A percentile compares a stretch with the other conserved stretches of the same genome.
phyloP scores from a whole-genome alignment of 1,284 basidiomycete species.

The Malassezia dermatis region DNA sequence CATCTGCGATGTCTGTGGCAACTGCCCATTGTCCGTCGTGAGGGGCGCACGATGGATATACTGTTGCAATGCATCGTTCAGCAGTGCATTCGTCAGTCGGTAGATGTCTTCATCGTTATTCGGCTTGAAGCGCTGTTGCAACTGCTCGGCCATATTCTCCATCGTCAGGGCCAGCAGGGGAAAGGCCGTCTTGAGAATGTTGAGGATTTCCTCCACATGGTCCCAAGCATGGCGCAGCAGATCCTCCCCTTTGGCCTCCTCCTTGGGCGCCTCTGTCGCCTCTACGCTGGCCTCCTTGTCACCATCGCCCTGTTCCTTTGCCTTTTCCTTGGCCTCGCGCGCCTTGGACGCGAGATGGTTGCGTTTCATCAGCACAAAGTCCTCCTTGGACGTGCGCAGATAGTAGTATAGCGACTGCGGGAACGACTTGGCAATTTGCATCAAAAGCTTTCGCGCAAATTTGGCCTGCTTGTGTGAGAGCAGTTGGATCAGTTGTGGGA shows the following conservation, averaged over 20 bases:
- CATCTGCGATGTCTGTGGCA: conserved; percentile 55
- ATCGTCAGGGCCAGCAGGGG: conserved; percentile 86
- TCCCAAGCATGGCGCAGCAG: conserved; percentile 65
- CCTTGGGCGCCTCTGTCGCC: neutral
- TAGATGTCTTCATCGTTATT: conserved; percentile 89
- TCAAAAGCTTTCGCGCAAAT: conserved; percentile 77
- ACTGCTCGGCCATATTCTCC: conserved; percentile 96
- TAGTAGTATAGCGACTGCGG: conserved; percentile 97
- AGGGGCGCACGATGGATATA: conserved; percentile 42
- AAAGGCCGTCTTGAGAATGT: conserved; percentile 90
- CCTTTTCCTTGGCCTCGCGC: conserved; percentile 44
- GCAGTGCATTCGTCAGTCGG: conserved; percentile 72
- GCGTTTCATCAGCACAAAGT: conserved; percentile 54
- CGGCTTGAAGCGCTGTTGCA: conserved; percentile 80
- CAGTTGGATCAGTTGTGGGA: conserved; percentile 86
- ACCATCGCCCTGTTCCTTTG: conserved; percentile 15
- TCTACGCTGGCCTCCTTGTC: conserved; percentile 10
- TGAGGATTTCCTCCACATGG: conserved; percentile 84
- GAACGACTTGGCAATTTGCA: conserved; percentile 81
- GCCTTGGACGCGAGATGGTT: conserved; percentile 29
- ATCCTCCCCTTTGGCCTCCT: conserved; percentile 13
- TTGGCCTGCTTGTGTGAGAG: conserved; percentile 83
- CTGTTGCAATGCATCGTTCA: conserved; percentile 56
- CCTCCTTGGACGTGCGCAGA: conserved; percentile 80
- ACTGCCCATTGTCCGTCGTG: conserved; percentile 61